A percentile compares a stretch with the other conserved stretches of the same genome.
phyloP scores from a whole-genome alignment of 2,329 filamentous ascomycete species.

The Diaporthe sp. region DNA sequence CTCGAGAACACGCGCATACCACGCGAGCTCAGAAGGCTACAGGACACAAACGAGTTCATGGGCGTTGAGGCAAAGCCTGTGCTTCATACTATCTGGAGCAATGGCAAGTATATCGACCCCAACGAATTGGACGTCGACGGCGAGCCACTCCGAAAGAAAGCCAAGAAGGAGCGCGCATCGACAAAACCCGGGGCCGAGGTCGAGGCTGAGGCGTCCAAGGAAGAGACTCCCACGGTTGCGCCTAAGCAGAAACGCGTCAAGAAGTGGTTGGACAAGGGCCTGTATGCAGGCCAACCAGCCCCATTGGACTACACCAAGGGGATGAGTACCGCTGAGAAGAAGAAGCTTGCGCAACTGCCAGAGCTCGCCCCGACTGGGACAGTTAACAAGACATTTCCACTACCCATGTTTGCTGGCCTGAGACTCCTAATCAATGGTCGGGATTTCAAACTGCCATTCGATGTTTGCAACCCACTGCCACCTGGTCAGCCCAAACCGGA shows the following conservation, averaged over 20 bases:
- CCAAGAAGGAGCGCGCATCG: constrained; percentile 46
- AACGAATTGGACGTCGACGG: constrained; percentile 52
- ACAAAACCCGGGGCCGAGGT: constrained; percentile 13
- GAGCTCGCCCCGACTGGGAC: constrained; percentile 62
- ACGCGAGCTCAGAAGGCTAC: constrained; percentile 71
- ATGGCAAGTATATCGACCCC: constrained; percentile 71
- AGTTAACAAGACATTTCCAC: constrained; percentile 73
- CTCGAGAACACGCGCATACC: constrained; percentile 65
- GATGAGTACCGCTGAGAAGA: constrained; percentile 66
- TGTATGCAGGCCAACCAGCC: constrained; percentile 86
- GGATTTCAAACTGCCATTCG: constrained; percentile 90
- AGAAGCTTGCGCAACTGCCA: constrained; percentile 61
- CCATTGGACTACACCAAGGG: constrained; percentile 63
- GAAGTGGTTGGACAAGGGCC: constrained; percentile 84
- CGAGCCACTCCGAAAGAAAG: constrained; percentile 56
- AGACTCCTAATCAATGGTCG: constrained; percentile 78
- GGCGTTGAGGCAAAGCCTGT: constrained; percentile 72
- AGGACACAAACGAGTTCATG: constrained; percentile 74
- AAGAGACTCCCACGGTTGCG: constrained; percentile 52
- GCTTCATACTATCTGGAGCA: constrained; percentile 73
- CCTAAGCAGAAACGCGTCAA: constrained; percentile 70
- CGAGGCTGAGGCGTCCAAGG: constrained; percentile 40
- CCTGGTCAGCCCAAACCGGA: constrained; percentile 91
- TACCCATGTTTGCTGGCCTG: constrained; percentile 84
- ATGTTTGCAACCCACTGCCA: constrained; percentile 89